Evolutionary conservation across 106 monocot genomes (phyloP).

Genomic region (Chionographis japonica): DNA sequence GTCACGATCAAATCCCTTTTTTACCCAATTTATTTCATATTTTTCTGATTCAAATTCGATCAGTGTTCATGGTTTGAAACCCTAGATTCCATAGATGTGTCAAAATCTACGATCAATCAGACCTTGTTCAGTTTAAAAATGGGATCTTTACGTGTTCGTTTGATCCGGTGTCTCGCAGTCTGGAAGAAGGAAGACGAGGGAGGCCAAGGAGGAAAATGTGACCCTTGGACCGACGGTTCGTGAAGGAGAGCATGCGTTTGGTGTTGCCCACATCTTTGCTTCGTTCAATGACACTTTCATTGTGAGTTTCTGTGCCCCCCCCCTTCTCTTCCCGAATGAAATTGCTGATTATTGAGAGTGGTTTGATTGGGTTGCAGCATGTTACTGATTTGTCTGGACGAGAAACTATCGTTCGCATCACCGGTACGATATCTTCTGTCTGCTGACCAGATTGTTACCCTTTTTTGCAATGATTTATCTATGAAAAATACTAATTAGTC

Average conservation of each 20-base stretch:
- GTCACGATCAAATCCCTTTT: too few relatives aligned
- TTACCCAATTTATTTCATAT: too few relatives aligned
- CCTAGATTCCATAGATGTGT: too few relatives aligned
- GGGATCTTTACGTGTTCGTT: background rate
- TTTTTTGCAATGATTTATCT: background rate
- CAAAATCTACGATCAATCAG: too few relatives aligned
- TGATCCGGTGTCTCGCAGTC: constrained; percentile 40
- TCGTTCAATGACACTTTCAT: constrained; percentile 97
- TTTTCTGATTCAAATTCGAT: too few relatives aligned
- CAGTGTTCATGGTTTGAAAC: too few relatives aligned
- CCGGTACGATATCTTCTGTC: constrained; percentile 24
- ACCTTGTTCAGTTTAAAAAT: too few relatives aligned
- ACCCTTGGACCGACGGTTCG: constrained; percentile 73
- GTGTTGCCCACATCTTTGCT: constrained; percentile 86
- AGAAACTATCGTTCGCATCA: constrained; percentile 71
- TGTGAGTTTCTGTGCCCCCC: constrained; percentile 21
- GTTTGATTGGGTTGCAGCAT: constrained; percentile 33
- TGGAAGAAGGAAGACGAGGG: constrained; percentile 69
- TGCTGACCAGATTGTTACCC: background rate
- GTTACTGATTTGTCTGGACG: constrained; percentile 70
- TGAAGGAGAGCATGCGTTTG: constrained; percentile 84
- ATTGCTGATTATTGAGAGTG: background rate
- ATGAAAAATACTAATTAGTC: too few relatives aligned
- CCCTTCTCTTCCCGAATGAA: too few relatives aligned
- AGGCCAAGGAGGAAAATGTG: constrained; percentile 91